Evolutionary conservation across 2,329 filamentous ascomycete genomes (phyloP), one percentile per base, ranked within the genome.

Genomic region (Elsinoe ampelina): DNA sequence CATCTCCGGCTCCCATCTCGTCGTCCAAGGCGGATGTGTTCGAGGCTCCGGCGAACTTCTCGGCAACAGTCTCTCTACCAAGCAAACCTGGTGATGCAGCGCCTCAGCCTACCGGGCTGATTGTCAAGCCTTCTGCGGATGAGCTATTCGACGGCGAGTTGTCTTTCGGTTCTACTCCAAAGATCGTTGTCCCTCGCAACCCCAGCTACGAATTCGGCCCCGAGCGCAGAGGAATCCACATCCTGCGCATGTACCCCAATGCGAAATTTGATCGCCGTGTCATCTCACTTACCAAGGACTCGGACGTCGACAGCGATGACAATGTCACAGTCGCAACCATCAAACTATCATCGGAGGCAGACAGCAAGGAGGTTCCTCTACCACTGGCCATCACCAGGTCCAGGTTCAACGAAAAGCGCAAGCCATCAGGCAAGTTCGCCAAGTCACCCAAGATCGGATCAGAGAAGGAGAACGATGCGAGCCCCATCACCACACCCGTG

Each of bases 11-110:
- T 51, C 54, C 58, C 13, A 54, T 59, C 22, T 48, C 58, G n/a
- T 55, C 58, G 2, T 57, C 59, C 61, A 65, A 47, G 62, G 58
- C 83, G 79, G 64, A 76, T 79, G 58, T 75, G 67, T 66, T 19
- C 72, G 75, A 57, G 67, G 86, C 57, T 79, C 81, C 51, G 79
- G 88, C 38, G 80, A 85, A 60, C 83, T 85, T 50, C 19, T 88
- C 83, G 63, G 85, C 84, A 68, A 87, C 87, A 0, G 87, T 93
- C 2, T 89, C 86, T 11, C 73, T 92, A 6, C 87, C 84, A 15
- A 22, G 10, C 59, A 62, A 58, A 56, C 61, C 56, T 10, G 59
- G 62, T 48, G 62, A 61, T 15, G 32, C 51, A 5, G 54, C 54
- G 17, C 45, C 38, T 6, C 39, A 26, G 15, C 20, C 32, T n/a